Evolutionary conservation across 768 basidiomycete species (phyloP).

Genomic region (Neoboletus subvelutipes): DNA sequence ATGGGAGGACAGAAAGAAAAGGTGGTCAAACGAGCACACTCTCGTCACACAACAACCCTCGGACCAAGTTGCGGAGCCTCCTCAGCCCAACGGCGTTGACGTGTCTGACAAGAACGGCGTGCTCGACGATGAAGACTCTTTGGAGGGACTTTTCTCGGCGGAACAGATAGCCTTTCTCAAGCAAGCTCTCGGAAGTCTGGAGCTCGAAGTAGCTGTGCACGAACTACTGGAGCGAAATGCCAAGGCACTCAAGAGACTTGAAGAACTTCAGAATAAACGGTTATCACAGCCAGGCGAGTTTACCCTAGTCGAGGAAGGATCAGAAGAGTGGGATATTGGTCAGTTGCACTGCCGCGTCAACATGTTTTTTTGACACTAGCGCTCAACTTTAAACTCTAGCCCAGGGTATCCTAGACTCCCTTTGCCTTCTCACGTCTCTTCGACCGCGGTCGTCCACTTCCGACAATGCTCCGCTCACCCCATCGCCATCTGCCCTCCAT

Average conservation of each 20-base stretch:
- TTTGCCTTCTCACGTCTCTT: slow-evolving; percentile 65
- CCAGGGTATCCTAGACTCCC: slow-evolving; percentile 68
- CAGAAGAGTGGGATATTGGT: slow-evolving; percentile 87
- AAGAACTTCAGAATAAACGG: slow-evolving; percentile 62
- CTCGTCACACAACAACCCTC: slow-evolving; percentile 1
- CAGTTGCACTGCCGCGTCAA: slow-evolving; percentile 26
- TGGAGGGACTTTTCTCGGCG: slow-evolving; percentile 56
- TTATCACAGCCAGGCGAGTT: slow-evolving; percentile 47
- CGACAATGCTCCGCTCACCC: slow-evolving; percentile 49
- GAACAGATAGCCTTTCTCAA: slow-evolving; percentile 60
- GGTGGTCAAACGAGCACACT: slow-evolving; percentile 26
- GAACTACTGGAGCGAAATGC: slow-evolving; percentile 67
- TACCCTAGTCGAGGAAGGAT: slow-evolving; percentile 56
- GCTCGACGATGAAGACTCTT: slow-evolving; percentile 38
- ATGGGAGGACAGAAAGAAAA: slow-evolving; percentile 44
- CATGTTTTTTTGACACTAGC: slow-evolving; percentile 1
- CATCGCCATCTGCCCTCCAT: slow-evolving; percentile 63
- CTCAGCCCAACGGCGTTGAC: slow-evolving; percentile 16
- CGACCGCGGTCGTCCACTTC: slow-evolving; percentile 58
- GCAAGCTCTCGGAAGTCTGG: slow-evolving; percentile 54
- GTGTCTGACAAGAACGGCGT: slow-evolving; percentile 1
- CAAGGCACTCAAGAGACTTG: slow-evolving; percentile 60
- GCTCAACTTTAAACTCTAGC: slow-evolving; percentile 44
- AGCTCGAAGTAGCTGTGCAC: slow-evolving; percentile 68
- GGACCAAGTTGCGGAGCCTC: neutral